phyloP scores from a whole-genome alignment of 495 filamentous ascomycete genomes.

The Bryoglossum gracile region DNA sequence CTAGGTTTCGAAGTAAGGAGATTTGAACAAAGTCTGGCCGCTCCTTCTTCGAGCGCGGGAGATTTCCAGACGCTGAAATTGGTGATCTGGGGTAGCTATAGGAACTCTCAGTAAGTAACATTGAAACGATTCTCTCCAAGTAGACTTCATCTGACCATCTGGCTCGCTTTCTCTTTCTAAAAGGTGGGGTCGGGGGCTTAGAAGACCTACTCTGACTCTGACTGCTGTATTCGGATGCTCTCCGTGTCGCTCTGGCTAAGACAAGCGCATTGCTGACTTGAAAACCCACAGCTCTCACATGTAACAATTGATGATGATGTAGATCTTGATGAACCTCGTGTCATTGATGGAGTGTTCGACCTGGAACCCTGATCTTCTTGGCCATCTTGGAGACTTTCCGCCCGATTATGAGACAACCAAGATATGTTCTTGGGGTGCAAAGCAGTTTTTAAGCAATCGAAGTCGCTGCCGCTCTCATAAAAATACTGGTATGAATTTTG shows the following conservation, averaged over 20 bases:
- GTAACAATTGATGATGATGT: constrained; percentile 2
- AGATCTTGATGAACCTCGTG: constrained; percentile 2
- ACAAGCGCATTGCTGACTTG: not conserved
- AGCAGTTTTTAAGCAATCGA: not conserved
- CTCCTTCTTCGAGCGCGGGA: no score
- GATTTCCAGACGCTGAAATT: no score
- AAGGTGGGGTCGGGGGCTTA: no score
- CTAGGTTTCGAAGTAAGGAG: no score
- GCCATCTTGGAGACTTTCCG: not conserved
- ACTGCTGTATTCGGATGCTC: no score
- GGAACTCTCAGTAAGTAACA: no score
- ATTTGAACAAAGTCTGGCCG: no score
- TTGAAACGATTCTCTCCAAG: no score
- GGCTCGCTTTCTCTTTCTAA: no score
- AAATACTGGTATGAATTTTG: not conserved
- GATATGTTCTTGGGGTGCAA: not conserved
- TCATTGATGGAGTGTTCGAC: not conserved
- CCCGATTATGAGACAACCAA: not conserved
- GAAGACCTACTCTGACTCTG: no score
- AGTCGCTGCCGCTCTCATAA: not conserved
- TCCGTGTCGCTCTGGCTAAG: not conserved
- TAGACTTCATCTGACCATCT: no score
- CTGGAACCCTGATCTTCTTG: not conserved
- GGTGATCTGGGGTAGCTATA: no score
- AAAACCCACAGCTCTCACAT: not conserved